A percentile compares a stretch with the other conserved stretches of the same genome.
Evolutionary conservation across 73 alveolate genomes (phyloP).

Genomic region (Breviolum minutum): DNA sequence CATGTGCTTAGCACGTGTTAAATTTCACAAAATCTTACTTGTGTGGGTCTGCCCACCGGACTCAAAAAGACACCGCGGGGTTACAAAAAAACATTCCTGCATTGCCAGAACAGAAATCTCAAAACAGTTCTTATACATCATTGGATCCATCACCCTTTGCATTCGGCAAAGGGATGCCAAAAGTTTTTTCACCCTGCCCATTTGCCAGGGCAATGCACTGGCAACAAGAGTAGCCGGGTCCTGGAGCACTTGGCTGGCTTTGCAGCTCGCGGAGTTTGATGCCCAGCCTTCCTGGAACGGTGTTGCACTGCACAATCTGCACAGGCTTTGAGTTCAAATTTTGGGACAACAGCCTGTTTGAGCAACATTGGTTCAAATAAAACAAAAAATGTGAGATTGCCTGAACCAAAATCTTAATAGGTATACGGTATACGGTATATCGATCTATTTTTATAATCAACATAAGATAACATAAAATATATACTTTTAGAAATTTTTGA

Average conservation of each 20-base stretch:
- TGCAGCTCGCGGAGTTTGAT: background rate
- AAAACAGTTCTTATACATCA: background rate
- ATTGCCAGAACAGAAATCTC: background rate
- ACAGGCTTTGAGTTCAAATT: background rate
- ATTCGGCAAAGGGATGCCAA: background rate
- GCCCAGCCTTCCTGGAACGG: background rate
- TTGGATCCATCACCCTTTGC: background rate
- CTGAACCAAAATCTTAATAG: background rate
- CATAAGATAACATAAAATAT: no score
- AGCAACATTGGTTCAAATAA: background rate
- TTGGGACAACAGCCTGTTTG: background rate
- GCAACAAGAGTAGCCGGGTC: background rate
- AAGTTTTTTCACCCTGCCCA: no score
- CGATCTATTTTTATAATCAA: no score
- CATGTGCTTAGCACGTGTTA: no score
- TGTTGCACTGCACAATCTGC: background rate
- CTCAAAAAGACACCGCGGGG: background rate
- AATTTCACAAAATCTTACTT: no score
- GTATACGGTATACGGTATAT: no score
- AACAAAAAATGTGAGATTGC: background rate
- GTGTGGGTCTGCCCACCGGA: background rate
- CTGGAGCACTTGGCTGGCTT: background rate
- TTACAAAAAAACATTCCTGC: background rate
- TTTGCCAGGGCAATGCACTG: background rate
- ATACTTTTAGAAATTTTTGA: no score